Conservation (phyloP, 179 eudicot species). For the Corrigiola litoralis region DNA sequence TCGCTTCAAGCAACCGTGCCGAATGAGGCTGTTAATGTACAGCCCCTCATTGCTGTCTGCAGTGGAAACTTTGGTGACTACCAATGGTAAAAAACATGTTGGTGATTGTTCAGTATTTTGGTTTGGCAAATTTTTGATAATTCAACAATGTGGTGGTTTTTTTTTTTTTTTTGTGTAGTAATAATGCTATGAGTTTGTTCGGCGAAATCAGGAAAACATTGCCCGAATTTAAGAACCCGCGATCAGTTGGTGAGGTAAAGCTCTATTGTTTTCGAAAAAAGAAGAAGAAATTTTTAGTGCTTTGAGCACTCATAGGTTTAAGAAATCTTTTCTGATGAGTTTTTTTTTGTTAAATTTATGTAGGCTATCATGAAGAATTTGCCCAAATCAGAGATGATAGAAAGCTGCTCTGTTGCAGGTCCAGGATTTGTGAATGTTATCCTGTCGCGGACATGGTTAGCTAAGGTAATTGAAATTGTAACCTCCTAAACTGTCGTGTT, state of each 20-base stretch:
- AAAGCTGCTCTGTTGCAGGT: conserved; percentile 54
- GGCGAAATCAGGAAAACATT: conserved; percentile 45
- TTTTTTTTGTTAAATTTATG: background rate
- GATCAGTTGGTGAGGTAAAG: conserved; percentile 60
- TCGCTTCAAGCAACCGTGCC: conserved; percentile 55
- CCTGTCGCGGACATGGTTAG: conserved; percentile 61
- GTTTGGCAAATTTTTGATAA: background rate
- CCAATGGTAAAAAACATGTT: conserved; percentile 49
- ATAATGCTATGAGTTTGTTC: conserved; percentile 80
- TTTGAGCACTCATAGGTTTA: background rate
- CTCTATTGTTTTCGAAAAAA: background rate
- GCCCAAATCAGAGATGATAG: conserved; percentile 68
- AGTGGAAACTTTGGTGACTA: conserved; percentile 57
- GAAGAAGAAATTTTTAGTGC: background rate
- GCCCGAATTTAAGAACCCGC: conserved; percentile 52
- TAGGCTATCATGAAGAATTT: conserved; percentile 62
- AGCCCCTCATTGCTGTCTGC: conserved; percentile 52
- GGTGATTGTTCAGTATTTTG: background rate
- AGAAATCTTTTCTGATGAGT: background rate
- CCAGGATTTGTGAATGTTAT: conserved; percentile 76
- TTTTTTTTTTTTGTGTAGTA: conserved; percentile 37
- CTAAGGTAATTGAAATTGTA: conserved; percentile 44
- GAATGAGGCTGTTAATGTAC: conserved; percentile 33
- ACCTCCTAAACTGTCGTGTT: background rate
- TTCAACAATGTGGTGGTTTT: background rate